Base-by-base conservation (phyloP, 208 protist species). In the Leishmania tarentolae region DNA sequence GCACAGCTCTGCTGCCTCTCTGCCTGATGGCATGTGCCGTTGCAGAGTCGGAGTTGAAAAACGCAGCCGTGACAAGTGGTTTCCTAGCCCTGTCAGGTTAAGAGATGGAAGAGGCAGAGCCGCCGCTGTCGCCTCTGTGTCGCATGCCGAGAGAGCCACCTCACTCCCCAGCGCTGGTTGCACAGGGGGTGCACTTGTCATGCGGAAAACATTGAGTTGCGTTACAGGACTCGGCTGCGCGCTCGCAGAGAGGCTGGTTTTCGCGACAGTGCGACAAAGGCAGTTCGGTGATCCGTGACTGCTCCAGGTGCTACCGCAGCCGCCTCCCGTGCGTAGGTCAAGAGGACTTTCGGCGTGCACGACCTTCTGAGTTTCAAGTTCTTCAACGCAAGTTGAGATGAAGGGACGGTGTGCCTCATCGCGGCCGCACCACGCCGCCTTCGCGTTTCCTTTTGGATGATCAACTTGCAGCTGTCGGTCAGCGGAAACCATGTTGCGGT, bases 271-370 rank as follows among this genome's bases (percentile, higher is more conserved):
- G 37, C 57, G 2, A 28, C 63, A 37, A 15, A 83, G 63, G 74
- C 31, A 75, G 50, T 73, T 47, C 0, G 80, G 80, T 4, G 74
- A 83, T 40, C 61, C 73, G 2, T 65, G 37, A 35, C 80, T 79
- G 42, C 74, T 78, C 65, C 72, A 52, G 13, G 74, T 68, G 21
- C 70, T n/a, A 3, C 13, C 63, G 80, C n/a, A n/a, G n/a, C 74
- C 74, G 15, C 53, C 37, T 13, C 79, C 74, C 24, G 71, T 44
- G n/a, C 4, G 35, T 0, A 37, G 42, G 0, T 21, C 63, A 31
- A 74, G 42, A 1, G 59, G 53, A 42, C 65, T 1, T 24, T 37
- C 7, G 24, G 56, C 37, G 2, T 52, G 44, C 52, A 81, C 37
- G 8, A 24, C 37, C n/a, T 53, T 37, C 42, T 28, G 28, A 72